Percentiles rank a stretch among this genome's conserved stretches.
phyloP scores from a whole-genome alignment of 2,329 filamentous ascomycete genomes.

The Monascus ruber region DNA sequence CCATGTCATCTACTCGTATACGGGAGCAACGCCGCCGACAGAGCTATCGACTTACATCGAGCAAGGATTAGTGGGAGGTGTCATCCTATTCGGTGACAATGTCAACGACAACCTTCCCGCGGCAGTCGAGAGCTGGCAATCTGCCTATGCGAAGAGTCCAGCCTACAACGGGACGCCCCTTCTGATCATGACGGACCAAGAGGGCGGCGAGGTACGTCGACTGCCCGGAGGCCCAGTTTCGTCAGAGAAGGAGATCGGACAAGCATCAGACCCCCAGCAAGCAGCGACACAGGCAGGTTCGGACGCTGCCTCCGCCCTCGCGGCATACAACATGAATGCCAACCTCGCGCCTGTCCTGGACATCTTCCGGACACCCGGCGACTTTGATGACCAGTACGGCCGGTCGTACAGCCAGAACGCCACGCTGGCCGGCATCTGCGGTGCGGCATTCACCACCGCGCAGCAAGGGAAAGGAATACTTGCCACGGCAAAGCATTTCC shows the following conservation, averaged over 20 bases:
- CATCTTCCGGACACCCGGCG: constrained; percentile 14
- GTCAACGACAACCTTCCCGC: constrained; percentile 13
- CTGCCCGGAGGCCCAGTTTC: constrained; percentile 14
- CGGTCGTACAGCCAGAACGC: neutral
- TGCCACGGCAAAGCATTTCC: constrained; percentile 21
- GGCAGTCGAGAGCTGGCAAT: constrained; percentile 12
- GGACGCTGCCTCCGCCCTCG: constrained; percentile 10
- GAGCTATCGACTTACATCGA: constrained; percentile 14
- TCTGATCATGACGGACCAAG: constrained; percentile 22
- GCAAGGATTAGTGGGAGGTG: constrained; percentile 19
- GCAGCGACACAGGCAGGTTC: constrained; percentile 12
- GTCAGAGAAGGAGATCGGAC: constrained; percentile 15
- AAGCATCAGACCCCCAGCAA: constrained; percentile 5
- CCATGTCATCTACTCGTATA: constrained; percentile 24
- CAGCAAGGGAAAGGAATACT: constrained; percentile 12
- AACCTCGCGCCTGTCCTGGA: constrained; percentile 20
- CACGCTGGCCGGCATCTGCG: constrained; percentile 6
- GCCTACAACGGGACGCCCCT: constrained; percentile 14
- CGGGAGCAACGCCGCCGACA: constrained; percentile 13
- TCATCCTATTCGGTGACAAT: constrained; percentile 21
- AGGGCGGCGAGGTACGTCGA: constrained; percentile 18
- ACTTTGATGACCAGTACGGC: constrained; percentile 15
- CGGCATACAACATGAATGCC: constrained; percentile 10
- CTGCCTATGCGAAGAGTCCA: constrained; percentile 10
- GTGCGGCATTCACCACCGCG: constrained; percentile 9